These are phyloP conservation scores for Termitomyces eurrhizus DNA, from an alignment of 768 basidiomycete genomes.

Conservation along the genomic window DNA sequence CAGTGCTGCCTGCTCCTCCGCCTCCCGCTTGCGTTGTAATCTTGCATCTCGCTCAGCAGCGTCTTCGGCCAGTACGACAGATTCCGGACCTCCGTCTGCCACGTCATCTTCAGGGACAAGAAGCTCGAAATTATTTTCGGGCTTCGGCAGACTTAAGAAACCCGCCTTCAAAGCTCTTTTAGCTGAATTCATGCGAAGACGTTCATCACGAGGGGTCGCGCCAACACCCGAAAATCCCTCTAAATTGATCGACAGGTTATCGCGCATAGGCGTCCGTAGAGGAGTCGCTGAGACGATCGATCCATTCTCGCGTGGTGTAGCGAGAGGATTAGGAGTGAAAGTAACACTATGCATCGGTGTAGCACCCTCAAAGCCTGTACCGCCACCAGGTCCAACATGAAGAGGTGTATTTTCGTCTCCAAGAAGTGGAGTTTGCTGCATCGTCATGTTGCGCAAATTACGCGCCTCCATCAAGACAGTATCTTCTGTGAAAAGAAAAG, in stretches of 20 bases:
- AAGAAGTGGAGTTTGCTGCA: conserved; percentile 88
- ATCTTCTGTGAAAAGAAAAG: conserved; percentile 61
- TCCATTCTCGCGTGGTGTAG: conserved; percentile 65
- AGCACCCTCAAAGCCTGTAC: conserved; percentile 92
- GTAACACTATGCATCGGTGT: conserved; percentile 90
- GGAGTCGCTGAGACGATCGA: conserved; percentile 65
- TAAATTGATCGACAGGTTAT: conserved; percentile 87
- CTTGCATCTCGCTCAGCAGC: conserved; percentile 88
- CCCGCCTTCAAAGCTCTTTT: conserved; percentile 78
- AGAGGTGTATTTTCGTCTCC: conserved; percentile 98
- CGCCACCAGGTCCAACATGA: conserved; percentile 66
- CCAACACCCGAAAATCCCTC: conserved; percentile 53
- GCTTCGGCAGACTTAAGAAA: conserved; percentile 82
- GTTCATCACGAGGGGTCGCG: conserved; percentile 76
- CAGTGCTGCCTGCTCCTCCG: conserved; percentile 75
- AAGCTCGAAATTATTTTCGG: conserved; percentile 97
- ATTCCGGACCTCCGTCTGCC: conserved; percentile 47
- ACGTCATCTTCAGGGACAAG: conserved; percentile 88
- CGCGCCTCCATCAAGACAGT: conserved; percentile 92
- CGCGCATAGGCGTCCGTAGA: conserved; percentile 91
- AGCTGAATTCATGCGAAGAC: conserved; percentile 53
- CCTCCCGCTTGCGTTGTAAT: conserved; percentile 59
- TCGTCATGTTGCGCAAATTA: conserved; percentile 92
- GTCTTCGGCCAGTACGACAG: conserved; percentile 52
- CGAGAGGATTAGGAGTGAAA: conserved; percentile 95